Evolutionary conservation across 208 protist species (phyloP).

Genomic region (Polymyxa betae): DNA sequence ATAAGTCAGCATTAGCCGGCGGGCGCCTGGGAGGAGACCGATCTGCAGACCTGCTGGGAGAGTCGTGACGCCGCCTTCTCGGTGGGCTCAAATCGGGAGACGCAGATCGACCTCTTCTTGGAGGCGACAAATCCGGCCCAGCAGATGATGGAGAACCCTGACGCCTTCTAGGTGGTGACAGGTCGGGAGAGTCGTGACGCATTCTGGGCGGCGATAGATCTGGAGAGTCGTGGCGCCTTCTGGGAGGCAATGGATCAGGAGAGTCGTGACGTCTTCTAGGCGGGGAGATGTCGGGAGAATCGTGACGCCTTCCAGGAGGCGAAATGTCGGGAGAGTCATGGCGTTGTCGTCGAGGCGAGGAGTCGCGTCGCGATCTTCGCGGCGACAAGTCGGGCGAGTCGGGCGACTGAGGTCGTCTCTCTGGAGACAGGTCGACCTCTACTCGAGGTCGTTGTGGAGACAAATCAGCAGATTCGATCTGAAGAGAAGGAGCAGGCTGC

Average conservation of each 20-base stretch:
- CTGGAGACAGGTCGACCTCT: constrained; percentile 12
- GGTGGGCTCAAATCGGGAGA: neutral
- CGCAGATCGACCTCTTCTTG: neutral
- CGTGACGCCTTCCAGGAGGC: neutral
- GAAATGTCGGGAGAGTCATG: neutral
- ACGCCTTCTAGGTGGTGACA: neutral
- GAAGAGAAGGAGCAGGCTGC: neutral
- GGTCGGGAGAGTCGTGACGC: neutral
- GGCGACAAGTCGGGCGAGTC: neutral
- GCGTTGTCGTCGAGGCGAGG: neutral
- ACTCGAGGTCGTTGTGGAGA: neutral
- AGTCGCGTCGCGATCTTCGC: no score
- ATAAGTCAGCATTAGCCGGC: neutral
- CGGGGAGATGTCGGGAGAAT: constrained; percentile 14
- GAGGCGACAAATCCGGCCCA: neutral
- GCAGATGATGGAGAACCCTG: neutral
- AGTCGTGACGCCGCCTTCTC: neutral
- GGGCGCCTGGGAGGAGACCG: neutral
- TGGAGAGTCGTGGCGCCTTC: neutral
- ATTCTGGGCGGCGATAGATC: neutral
- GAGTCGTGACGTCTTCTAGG: neutral
- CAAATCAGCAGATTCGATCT: no score
- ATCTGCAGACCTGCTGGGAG: neutral
- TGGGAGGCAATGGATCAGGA: neutral
- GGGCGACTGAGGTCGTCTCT: neutral